phyloP scores from a whole-genome alignment of 352 stramenopile species.

The Pythium dissimile region DNA sequence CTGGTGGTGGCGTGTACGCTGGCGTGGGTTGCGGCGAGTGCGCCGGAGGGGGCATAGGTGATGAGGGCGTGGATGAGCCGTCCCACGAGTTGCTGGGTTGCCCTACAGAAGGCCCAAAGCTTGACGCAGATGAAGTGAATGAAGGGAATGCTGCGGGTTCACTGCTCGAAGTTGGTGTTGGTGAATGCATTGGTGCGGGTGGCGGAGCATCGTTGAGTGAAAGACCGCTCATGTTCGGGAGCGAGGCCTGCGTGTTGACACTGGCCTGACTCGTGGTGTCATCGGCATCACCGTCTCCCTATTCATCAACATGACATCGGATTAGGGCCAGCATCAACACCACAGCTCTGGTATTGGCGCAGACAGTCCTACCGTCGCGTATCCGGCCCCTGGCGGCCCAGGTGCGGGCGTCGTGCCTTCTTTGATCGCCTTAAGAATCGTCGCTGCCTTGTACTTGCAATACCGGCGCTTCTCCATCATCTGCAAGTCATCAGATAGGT shows the following conservation, averaged over 20 bases:
- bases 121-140: conserved; percentile 45
- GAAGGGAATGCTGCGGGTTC: conserved; percentile 37
- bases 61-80: conserved; percentile 7
- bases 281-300: conserved; percentile 3
- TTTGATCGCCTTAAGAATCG: conserved; percentile 96
- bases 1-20: background rate
- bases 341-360: background rate
- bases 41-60: conserved; percentile 10
- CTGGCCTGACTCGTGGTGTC: background rate
- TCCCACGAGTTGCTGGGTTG: conserved; percentile 13
- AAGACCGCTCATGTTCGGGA: conserved; percentile 4
- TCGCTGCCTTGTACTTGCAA: conserved; percentile 95
- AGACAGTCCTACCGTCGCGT: conserved; percentile 6
- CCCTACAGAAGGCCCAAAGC: conserved; percentile 4
- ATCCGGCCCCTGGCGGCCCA: conserved; percentile 52
- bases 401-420: conserved; percentile 83
- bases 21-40: conserved; percentile 16
- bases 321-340: too few relatives aligned
- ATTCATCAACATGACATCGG: background rate
- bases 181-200: background rate
- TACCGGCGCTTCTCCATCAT: conserved; percentile 91
- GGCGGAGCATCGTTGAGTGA: conserved; percentile 5
- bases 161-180: conserved; percentile 8
- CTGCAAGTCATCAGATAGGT: conserved; percentile 22
- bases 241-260: background rate